Evolutionary conservation across 257 asterid genomes (phyloP).

Genomic region (Nicotiana sylvestris): DNA sequence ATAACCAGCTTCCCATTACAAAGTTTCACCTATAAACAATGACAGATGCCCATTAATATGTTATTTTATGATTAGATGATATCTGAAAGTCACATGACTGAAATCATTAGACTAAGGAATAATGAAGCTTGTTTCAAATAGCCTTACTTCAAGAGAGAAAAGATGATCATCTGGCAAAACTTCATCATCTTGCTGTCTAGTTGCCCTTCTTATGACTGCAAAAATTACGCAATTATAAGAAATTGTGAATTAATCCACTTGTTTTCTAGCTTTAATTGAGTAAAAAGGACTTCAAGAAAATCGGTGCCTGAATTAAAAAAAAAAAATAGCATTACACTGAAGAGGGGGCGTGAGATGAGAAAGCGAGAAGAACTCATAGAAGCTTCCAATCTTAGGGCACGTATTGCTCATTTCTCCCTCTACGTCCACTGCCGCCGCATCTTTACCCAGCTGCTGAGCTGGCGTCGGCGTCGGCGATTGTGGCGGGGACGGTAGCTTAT

Average conservation of each 20-base stretch:
- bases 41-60: slow-evolving; percentile 6
- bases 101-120: not conserved
- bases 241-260: too few species aligned
- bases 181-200: slow-evolving; percentile 39
- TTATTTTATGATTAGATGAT: not conserved
- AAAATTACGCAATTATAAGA: not conserved
- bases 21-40: slow-evolving; percentile 67
- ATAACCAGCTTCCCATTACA: slow-evolving; percentile 73
- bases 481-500: slow-evolving; percentile 34
- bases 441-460: slow-evolving; percentile 20
- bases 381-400: slow-evolving; percentile 81
- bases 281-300: too few species aligned
- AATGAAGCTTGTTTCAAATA: not conserved
- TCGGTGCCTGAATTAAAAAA: too few species aligned
- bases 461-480: slow-evolving; percentile 36
- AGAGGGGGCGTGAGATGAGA: slow-evolving; percentile 95
- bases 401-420: slow-evolving; percentile 87
- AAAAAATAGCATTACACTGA: slow-evolving; percentile 48
- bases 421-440: slow-evolving; percentile 39
- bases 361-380: slow-evolving; percentile 96
- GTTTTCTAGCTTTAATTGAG: too few species aligned
- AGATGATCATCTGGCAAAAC: slow-evolving; percentile 54
- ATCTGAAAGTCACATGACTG: not conserved
- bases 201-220: slow-evolving; percentile 67
- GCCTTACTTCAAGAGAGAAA: slow-evolving; percentile 78